These are phyloP conservation scores for Quercus suber DNA, from an alignment of 306 rosid species.

Conservation along the genomic window DNA sequence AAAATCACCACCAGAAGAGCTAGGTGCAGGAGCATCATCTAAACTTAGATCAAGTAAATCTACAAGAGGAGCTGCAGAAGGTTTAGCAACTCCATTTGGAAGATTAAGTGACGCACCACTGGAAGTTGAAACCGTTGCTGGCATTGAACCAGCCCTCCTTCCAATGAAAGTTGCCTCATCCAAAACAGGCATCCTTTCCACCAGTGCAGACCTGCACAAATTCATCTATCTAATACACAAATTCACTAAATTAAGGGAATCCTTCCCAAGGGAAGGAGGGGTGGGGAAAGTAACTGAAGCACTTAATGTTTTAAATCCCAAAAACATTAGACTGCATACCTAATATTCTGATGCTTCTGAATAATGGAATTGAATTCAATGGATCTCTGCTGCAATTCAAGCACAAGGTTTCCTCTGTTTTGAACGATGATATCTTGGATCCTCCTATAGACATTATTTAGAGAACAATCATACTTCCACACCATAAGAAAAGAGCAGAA, in stretches of 20 bases:
- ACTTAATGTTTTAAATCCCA: constrained; percentile 5
- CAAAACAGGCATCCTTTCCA: constrained; percentile 97
- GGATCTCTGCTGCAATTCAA: constrained; percentile 99
- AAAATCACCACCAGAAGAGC: constrained; percentile 76
- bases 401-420: constrained; percentile 81
- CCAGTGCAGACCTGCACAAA: constrained; percentile 66
- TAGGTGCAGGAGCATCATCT: constrained; percentile 77
- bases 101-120: constrained; percentile 54
- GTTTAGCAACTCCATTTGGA: constrained; percentile 78
- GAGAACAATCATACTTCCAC: constrained; percentile 14
- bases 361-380: constrained; percentile 76
- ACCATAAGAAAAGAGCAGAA: constrained; percentile 12
- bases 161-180: constrained; percentile 84
- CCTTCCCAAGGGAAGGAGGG: neutral
- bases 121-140: constrained; percentile 53
- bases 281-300: constrained; percentile 4
- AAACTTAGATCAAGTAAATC: constrained; percentile 85
- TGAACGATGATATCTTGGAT: constrained; percentile 66
- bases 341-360: constrained; percentile 76
- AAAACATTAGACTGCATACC: constrained; percentile 42
- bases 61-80: constrained; percentile 70
- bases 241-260: neutral
- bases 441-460: constrained; percentile 59
- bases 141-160: constrained; percentile 65
- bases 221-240: constrained; percentile 8